Evolutionary conservation across 352 stramenopile genomes (phyloP), one percentile per base, ranked within the genome.

Genomic region (Pythium diclinum): DNA sequence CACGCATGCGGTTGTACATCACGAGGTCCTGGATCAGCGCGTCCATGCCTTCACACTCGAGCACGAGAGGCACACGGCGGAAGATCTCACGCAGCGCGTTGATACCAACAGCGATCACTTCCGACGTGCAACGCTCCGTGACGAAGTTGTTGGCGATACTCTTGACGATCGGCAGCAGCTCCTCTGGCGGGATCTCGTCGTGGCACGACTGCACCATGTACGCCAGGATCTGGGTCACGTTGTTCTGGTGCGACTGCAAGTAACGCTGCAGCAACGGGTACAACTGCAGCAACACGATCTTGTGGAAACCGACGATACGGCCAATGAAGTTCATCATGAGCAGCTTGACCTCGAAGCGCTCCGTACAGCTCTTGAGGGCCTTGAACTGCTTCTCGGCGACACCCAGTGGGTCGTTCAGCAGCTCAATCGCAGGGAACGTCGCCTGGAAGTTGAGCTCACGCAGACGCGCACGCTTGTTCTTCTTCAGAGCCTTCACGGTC

Each of bases 301-400:
- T 97, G 79, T 99, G 97, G 71, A 98, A 97, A n/a, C 97, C 97
- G 6, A 99, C 77, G 32, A 99, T 73, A 14, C 97, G 88, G 14
- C 94, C 96, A 48, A 99, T 97, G 71, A 99, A 98, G 79, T 99
- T 99, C 83, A 99, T 98, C 89, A 99, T 98, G 21, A 99, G 78
- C 55, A 99, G 81, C 67, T 98, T 98, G 51, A 96, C 86, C 66
- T 98, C 88, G 40, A 97, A 97, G 33, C 85, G 84, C 65, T 97
- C 87, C 6, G 87, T 96, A 63, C 72, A 98, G 71, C 63, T 79
- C 66, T 87, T 94, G 33, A 97, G 79, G 34, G 92, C 75, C 67
- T 97, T 97, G 59, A 99, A 80, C 38, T 99, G 85, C 65, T 87
- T 85, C 73, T 99, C 97, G 30, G 83, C 91, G 19, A 98, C 76